Evolutionary conservation across 306 rosid species (phyloP), one percentile per base, ranked within the genome.

Genomic region (Echinosophora koreensis): DNA sequence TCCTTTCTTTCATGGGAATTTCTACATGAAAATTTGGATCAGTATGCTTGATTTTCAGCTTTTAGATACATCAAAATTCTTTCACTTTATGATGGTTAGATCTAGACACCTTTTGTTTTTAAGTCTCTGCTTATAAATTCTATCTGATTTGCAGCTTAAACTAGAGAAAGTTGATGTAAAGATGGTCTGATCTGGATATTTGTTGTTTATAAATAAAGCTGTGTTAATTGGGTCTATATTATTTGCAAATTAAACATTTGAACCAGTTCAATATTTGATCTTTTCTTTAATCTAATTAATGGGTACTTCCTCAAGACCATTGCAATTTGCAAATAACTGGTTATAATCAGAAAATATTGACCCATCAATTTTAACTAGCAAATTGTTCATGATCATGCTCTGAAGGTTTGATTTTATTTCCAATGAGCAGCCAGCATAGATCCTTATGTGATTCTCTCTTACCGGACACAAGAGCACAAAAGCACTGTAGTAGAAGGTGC

Each of bases 401-500:
- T 52, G 38, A 73, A 37, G 57, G 54, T 14, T 42, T 49, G 55
- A n/a, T 51, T 57, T 12, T 49, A 41, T 41, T 69, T 7, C 73
- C 18, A 6, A 65, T 80, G 61, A 56, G 34, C 76, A 81, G 84
- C 34, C 4, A 37, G 67, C 17, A 74, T 74, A 44, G 80, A 81
- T 49, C 77, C 84, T 22, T 81, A 74, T 38, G 84, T 81, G n/a
- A 59, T 74, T 74, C 84, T 81, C 27, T 57, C 71, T 13, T 81
- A 70, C 46, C 28, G 77, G 34, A 6, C 80, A 1, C 80, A 81
- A 11, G 77, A 81, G 54, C 80, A 81, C 52, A 81, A 2, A 50
- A 81, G 80, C 71, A 74, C 47, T 39, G 80, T 74, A 8, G 28
- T 30, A 1, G 2, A 69, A 59, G 80, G 84, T 80, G 34, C 22